These are phyloP conservation scores for Chytridium lagenaria DNA, from an alignment of 371 early-diverging fungal species.

Conservation along the genomic window DNA sequence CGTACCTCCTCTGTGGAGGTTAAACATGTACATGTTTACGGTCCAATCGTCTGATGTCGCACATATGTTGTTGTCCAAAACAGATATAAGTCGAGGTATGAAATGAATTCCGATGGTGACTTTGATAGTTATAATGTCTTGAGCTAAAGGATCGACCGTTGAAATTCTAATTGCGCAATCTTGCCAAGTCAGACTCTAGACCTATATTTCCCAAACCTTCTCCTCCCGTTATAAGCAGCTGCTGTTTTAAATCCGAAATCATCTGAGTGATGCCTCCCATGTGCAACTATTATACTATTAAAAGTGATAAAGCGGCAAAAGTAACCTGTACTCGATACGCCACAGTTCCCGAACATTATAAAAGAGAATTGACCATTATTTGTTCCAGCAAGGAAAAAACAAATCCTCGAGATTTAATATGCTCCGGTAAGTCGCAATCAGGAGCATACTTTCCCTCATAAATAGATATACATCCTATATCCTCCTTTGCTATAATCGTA, in stretches of 20 bases:
- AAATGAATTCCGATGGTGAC: constrained; percentile 42
- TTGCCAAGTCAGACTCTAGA: constrained; percentile 2
- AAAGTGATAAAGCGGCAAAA: neutral
- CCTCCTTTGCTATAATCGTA: constrained; percentile 29
- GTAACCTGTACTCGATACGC: constrained; percentile 44
- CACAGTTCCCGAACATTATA: constrained; percentile 49
- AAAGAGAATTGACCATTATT: constrained; percentile 56
- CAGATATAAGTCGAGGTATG: constrained; percentile 42
- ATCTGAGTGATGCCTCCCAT: constrained; percentile 44
- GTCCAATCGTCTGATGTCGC: constrained; percentile 48
- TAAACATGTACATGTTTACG: constrained; percentile 48
- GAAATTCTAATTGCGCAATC: constrained; percentile 49
- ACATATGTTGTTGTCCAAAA: constrained; percentile 42
- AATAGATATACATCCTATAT: constrained; percentile 31
- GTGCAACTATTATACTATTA: constrained; percentile 51
- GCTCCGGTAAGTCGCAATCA: neutral
- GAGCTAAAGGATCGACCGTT: constrained; percentile 31
- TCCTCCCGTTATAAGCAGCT: constrained; percentile 42
- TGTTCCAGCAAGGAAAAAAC: constrained; percentile 52
- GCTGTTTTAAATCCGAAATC: constrained; percentile 24
- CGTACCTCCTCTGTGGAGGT: constrained; percentile 33
- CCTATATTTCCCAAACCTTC: constrained; percentile 29
- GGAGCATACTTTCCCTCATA: constrained; percentile 24
- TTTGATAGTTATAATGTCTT: constrained; percentile 37
- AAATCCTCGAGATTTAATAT: constrained; percentile 25